A percentile compares a stretch with the other conserved stretches of the same genome.
Evolutionary conservation across 768 basidiomycete genomes (phyloP).

Genomic region (Tulasnella sp.): DNA sequence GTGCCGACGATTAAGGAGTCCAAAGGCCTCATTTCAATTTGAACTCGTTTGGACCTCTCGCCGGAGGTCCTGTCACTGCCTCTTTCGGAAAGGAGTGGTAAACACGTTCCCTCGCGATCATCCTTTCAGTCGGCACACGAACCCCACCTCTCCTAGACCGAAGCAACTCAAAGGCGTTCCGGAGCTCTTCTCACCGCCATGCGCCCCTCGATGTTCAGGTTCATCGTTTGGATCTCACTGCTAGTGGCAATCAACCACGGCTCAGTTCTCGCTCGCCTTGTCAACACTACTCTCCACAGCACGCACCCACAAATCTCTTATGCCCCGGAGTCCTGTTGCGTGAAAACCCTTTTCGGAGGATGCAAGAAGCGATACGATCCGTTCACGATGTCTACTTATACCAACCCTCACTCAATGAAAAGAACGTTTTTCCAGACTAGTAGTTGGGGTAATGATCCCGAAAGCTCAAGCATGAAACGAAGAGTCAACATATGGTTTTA

Average conservation of each 20-base stretch:
- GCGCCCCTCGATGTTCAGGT: background rate
- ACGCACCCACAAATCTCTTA: background rate
- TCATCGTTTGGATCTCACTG: background rate
- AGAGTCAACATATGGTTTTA: background rate
- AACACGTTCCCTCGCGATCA: background rate
- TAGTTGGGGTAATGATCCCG: background rate
- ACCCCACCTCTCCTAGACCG: background rate
- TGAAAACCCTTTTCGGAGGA: background rate
- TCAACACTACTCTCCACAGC: constrained; percentile 3
- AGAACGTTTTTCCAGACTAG: background rate
- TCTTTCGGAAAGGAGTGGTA: background rate
- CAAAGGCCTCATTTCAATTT: too few species aligned
- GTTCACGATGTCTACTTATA: background rate
- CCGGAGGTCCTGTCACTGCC: background rate
- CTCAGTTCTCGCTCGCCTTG: background rate
- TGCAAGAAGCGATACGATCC: background rate
- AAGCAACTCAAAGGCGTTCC: background rate
- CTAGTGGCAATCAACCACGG: background rate
- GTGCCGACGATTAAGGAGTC: too few species aligned
- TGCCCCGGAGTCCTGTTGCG: background rate
- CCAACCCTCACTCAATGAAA: background rate
- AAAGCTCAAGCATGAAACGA: background rate
- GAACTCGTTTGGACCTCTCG: background rate
- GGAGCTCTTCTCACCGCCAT: background rate
- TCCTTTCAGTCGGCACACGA: background rate